phyloP scores from a whole-genome alignment of 164 flowering plant species.

The Dillenia suffruticosa region DNA sequence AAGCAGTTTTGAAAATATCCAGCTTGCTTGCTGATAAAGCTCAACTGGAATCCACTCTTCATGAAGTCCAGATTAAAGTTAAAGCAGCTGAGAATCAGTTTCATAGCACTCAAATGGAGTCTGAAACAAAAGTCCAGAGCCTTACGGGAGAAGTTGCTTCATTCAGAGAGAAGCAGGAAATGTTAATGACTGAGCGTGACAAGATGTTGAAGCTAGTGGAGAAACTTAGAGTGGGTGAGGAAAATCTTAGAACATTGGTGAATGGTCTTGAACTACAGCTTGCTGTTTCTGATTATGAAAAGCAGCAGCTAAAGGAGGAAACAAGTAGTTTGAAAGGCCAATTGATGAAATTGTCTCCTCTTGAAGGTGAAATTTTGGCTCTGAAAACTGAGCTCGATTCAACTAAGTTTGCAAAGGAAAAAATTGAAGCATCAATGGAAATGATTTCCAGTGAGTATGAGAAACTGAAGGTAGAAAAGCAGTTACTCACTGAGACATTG shows the following conservation, averaged over 20 bases:
- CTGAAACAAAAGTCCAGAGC: constrained; percentile 17
- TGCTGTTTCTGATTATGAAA: constrained; percentile 53
- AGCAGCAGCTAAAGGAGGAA: constrained; percentile 49
- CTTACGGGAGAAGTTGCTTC: constrained; percentile 41
- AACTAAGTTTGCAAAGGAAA: constrained; percentile 47
- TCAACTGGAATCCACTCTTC: too few relatives aligned
- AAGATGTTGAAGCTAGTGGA: constrained; percentile 37
- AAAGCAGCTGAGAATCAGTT: too few relatives aligned
- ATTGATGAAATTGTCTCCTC: constrained; percentile 31
- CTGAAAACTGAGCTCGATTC: constrained; percentile 37
- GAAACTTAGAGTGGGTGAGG: constrained; percentile 48
- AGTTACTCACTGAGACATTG: constrained; percentile 43
- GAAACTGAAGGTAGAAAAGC: constrained; percentile 51
- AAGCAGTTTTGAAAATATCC: too few relatives aligned
- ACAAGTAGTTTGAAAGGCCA: constrained; percentile 42
- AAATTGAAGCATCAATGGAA: constrained; percentile 38
- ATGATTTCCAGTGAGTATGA: constrained; percentile 36
- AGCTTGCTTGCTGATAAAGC: too few relatives aligned
- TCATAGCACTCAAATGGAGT: too few relatives aligned
- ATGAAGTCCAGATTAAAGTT: too few relatives aligned
- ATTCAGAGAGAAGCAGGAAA: constrained; percentile 35
- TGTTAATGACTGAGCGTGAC: constrained; percentile 37
- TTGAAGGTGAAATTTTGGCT: constrained; percentile 45
- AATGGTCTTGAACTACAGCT: constrained; percentile 56
- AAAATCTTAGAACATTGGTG: constrained; percentile 28